Evolutionary conservation across 345 rosid genomes (phyloP), one percentile per base, ranked within the genome.

Genomic region (Citrus cavaleriei): DNA sequence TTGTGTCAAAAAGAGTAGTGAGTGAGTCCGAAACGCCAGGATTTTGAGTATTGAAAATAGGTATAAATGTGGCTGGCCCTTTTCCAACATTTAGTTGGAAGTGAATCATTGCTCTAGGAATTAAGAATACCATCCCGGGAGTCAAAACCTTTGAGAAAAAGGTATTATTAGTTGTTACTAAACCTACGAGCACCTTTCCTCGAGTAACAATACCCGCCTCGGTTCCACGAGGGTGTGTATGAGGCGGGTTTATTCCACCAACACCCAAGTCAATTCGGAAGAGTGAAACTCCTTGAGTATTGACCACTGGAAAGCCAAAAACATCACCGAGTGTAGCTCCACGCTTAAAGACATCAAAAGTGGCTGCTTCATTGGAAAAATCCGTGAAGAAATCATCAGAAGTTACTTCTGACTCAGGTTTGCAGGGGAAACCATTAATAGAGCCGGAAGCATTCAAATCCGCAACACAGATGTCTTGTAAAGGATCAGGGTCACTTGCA

Each of bases 381-480:
- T 85, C 87, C 40, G 81, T 91, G 93, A 93, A 95, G 82, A 95
- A 91, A 70, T 90, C 97, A 49, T 81, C 85, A 9, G 92, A 84
- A 6, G 88, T 83, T 54, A 88, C 93, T 10, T 77, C 40, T 2
- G 89, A 78, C 13, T 19, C 84, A 6, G 86, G 85, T 73, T 92
- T 91, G 92, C 95, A 95, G 9, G 95, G 93, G 80, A 95, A 88
- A 72, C 97, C 95, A 51, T 89, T 92, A 7, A 93, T 69, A 1
- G 90, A 83, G 10, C 78, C 6, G 34, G 90, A 9, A 9, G 88
- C 80, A 18, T 76, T 81, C 42, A 87, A 32, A 72, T 91, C 84
- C 19, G 86, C 94, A 1, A 92, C 89, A 77, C 97, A 91, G 35
- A 92, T 91, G 83, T 91, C 97, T 83, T 93, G 94, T 37, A 93